Base-by-base conservation (phyloP, 441 rosid genomes). In the Gossypium trilobum region DNA sequence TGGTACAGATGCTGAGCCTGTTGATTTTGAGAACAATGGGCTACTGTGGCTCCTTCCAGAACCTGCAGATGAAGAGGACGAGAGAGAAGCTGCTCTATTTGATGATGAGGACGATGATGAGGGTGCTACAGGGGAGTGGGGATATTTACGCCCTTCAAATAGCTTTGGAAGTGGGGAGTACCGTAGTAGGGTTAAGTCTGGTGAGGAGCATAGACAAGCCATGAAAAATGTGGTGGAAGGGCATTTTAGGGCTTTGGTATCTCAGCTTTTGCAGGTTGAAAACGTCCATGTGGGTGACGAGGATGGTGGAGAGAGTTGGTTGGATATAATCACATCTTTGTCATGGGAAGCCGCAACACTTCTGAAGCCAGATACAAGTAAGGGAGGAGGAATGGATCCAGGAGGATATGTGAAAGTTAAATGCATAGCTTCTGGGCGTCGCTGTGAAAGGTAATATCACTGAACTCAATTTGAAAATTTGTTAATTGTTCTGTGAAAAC, bases 261-360 rank as follows among this genome's bases (percentile, higher is more conserved):
- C 89, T 70, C 95, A 89, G 77, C 87, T 89, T 77, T 82, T 89
- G 87, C 87, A 87, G 71, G 95, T 85, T 56, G 92, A 89, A 77
- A 86, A 86, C 73, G 77, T 89, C 54, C 81, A 81, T 19, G 76
- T 77, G 73, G 81, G 82, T 39, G 83, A 81, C 36, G 91, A 87
- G 79, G 82, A 82, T 70, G 85, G 79, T 60, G 72, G 73, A 58
- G 95, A 87, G 66, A 81, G 85, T 73, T 89, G 95, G 95, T 80
- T 89, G 78, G 91, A 85, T 77, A 89, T 85, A 74, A 83, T 89
- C 52, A 84, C 95, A n/a, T 84, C 90, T 72, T 81, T 89, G 74
- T 87, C 95, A 5, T 89, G 95, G 95, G 90, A 88, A 73, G 95
- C 95, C 73, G 92, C 95, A 20, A 78, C 91, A 29, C 87, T 88